Base-by-base conservation (phyloP, 495 filamentous ascomycete species). In the Amphirosellinia nigrospora region DNA sequence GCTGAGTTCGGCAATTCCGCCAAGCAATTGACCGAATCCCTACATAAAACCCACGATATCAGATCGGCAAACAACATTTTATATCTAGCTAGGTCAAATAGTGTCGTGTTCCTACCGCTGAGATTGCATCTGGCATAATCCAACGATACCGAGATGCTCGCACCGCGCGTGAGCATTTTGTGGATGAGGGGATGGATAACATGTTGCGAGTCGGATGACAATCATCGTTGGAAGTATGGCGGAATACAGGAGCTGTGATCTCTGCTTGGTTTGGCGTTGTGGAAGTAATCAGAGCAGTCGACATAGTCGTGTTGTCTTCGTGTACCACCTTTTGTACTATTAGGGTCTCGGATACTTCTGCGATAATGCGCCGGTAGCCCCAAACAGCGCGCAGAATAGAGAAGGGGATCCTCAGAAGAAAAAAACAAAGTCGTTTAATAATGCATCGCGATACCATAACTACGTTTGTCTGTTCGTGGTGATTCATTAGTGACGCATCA, bases 231-330 rank as follows among this genome's bases (percentile, higher is more conserved):
- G 10, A 53, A 53, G 50, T 53, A 53, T 53, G 30, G 46, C 23
- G 39, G 13, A 16, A 56, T 64, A 66, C 46, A n/a, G 26, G 36
- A 48, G 59, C 41, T 28, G 48, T 9, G n/a, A 60, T 45, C 48
- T 64, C 43, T 48, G 36, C 68, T 56, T 70, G 48, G 59, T 56
- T 64, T 16, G 68, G 60, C 68, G 38, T 64, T 64, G 30, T 58
- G 46, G 63, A 58, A 64, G 41, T 28, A 62, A 45, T 69, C 56
- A 46, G 48, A 64, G 41, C 19, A 62, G 58, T 69, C 56, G 30
- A 43, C 39, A 39, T 16, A 28, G 16, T 39, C 43, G 41, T 21
- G 23, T 26, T 59, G 39, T 46, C n/a, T 59, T 68, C 34, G 15
- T 64, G 48, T 70, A 70, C 58, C 48, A 30, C 23, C 13, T 46